Base-by-base conservation (phyloP, 2,329 filamentous ascomycete species). In the Diaporthe sp. region DNA sequence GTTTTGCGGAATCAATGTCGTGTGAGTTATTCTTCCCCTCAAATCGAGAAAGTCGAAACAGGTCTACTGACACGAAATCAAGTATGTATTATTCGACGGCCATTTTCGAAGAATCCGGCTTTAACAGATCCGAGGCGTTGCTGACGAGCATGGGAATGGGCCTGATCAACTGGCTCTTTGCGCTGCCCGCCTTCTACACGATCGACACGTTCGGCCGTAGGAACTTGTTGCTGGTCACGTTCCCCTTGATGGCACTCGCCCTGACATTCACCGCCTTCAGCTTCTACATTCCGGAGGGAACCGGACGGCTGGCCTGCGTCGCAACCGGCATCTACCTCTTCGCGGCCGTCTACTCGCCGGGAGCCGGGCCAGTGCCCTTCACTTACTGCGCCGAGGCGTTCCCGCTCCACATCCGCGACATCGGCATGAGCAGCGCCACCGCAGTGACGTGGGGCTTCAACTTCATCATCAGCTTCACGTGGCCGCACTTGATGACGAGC, bases 181-280 rank as follows among this genome's bases (percentile, higher is more conserved):
- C 90, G n/a, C 90, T 90, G 82, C 91, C 90, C 0, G 90, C 91
- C 7, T 85, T 92, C 77, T 91, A 87, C 86, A 93, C 61, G 7
- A 66, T 66, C 91, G 91, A 93, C 79, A 92, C 90, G 0, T 92
- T 89, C 76, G 91, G 91, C n/a, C 89, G 91, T 45, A 87, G 91
- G 19, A 66, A 66, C 10, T 6, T 66, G 5, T 33, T 74, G 40
- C 72, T 74, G 17, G 58, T 74, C 22, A 74, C 72, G 4, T 74
- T 74, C 55, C 72, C 72, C 8, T 30, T 71, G 55, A 74, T 74
- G 72, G 28, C 72, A 33, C 61, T 42, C n/a, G 50, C 33, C 17
- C 66, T 33, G 66, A 68, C 33, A 8, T 69, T 88, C 78, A 89
- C 0, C 83, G 90, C 54, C 89, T 87, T 77, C 90, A 88, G 67